Percentiles rank a stretch among this genome's conserved stretches.
Conservation (phyloP, 495 filamentous ascomycete genomes). For the Penicillium canescens region DNA sequence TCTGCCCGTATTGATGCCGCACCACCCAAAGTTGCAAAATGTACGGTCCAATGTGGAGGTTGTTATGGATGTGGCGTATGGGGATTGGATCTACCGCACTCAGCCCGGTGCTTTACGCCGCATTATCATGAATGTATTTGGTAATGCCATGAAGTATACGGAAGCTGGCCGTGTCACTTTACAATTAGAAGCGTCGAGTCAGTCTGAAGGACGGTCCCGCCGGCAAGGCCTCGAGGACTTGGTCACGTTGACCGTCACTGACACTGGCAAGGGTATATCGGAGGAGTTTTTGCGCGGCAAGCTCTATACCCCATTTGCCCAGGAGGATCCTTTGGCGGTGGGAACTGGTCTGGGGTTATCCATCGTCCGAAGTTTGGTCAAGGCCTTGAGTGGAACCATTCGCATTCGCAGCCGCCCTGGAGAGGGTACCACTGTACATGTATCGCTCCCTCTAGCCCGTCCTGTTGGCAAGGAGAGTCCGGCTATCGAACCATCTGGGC, state of each 20-base stretch:
- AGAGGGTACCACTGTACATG: constrained; percentile 52
- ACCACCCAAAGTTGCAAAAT: constrained; percentile 3
- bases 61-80: constrained; percentile 62
- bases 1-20: constrained; percentile 22
- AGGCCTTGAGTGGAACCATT: constrained; percentile 53
- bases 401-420: constrained; percentile 50
- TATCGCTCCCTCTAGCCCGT: constrained; percentile 45
- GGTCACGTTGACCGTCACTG: constrained; percentile 56
- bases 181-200: constrained; percentile 49
- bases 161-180: constrained; percentile 65
- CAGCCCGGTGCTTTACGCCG: constrained; percentile 73
- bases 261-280: constrained; percentile 74
- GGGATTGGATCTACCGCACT: constrained; percentile 62
- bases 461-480: constrained; percentile 32
- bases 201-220: constrained; percentile 33
- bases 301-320: constrained; percentile 72
- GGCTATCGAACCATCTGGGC: constrained; percentile 12
- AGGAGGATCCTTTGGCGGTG: constrained; percentile 64
- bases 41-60: constrained; percentile 49
- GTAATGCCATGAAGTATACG: constrained; percentile 83
- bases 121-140: constrained; percentile 79
- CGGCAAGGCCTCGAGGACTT: constrained; percentile 37
- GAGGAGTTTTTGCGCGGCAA: constrained; percentile 69
- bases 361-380: constrained; percentile 56
- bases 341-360: constrained; percentile 55